These are phyloP conservation scores for Psidium friedrichsthalianum DNA, from an alignment of 345 rosid species.

Conservation along the genomic window DNA sequence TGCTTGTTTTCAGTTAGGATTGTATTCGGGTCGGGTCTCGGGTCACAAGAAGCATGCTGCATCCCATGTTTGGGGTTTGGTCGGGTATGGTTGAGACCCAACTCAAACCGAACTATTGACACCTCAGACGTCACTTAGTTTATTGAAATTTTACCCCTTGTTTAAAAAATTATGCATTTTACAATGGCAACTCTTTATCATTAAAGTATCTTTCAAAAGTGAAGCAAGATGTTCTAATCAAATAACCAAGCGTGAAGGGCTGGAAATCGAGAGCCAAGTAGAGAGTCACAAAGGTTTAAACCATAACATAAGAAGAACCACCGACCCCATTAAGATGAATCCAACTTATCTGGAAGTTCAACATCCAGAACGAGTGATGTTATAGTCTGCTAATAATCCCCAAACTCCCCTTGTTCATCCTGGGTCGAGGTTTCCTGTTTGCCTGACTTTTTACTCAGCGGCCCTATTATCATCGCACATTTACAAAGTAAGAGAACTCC, in stretches of 20 bases:
- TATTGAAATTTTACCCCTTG: not conserved
- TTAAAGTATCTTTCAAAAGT: not conserved
- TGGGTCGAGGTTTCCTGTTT: no score
- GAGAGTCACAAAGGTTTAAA: no score
- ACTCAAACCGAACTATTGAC: no score
- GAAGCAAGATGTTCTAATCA: not conserved
- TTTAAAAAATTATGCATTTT: no score
- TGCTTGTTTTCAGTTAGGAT: no score
- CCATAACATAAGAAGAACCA: not conserved
- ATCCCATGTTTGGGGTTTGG: no score
- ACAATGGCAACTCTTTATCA: not conserved
- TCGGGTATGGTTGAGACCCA: no score
- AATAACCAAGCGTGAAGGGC: not conserved
- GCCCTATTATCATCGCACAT: not conserved
- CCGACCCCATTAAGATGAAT: not conserved
- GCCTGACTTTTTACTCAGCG: no score
- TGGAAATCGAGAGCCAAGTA: not conserved
- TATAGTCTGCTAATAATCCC: not conserved
- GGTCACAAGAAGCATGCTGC: no score
- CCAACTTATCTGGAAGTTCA: not conserved
- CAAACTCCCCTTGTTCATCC: not conserved
- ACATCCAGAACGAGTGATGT: not conserved
- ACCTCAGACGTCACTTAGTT: no score
- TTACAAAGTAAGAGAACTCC: not conserved
- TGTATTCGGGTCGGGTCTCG: no score